Evolutionary conservation across 1,284 basidiomycete genomes (phyloP), one percentile per base, ranked within the genome.

Genomic region (Mixia osmundae): DNA sequence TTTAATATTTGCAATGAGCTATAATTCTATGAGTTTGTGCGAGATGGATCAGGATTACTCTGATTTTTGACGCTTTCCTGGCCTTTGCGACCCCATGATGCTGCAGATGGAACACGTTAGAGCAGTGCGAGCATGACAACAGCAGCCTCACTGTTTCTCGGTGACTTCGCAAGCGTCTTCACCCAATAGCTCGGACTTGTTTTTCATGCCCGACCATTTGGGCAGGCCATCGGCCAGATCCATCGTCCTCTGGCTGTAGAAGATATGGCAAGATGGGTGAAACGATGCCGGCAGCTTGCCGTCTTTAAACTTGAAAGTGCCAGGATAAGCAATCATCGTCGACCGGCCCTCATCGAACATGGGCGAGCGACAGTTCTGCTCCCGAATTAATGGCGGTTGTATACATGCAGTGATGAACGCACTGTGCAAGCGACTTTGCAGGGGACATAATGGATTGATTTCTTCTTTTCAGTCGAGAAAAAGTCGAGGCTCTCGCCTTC

Each of bases 151-250:
- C n/a, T n/a, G n/a, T n/a, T n/a, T n/a, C n/a, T n/a, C n/a, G n/a
- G n/a, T n/a, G n/a, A n/a, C n/a, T n/a, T n/a, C n/a, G n/a, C n/a
- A n/a, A n/a, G 39, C 39, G 16, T 28, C 30, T 24, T 40, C 39
- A 3, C 34, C 34, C 3, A 40, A 20, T 11, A 40, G 34, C 34
- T 40, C 33, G 34, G 34, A 36, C 14, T 30, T 8, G 18, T 40
- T 35, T 14, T 40, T 40, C 25, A 36, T 34, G 3, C 35, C 39
- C 5, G 34, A 22, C 40, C 40, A 42, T 23, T 42, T 42, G 5
- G 40, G 40, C 18, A 38, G 33, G 23, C 40, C 40, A 23, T 42
- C 40, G n/a, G 33, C 25, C 16, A 38, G 30, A 20, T 42, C 40
- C 12, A 42, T 30, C 9, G 32, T 33, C 4, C 40, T 30, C 7